Percentiles rank a stretch among this genome's conserved stretches.
These are phyloP conservation scores for Ottelia alismoides DNA, from an alignment of 106 monocot species.

Conservation along the genomic window DNA sequence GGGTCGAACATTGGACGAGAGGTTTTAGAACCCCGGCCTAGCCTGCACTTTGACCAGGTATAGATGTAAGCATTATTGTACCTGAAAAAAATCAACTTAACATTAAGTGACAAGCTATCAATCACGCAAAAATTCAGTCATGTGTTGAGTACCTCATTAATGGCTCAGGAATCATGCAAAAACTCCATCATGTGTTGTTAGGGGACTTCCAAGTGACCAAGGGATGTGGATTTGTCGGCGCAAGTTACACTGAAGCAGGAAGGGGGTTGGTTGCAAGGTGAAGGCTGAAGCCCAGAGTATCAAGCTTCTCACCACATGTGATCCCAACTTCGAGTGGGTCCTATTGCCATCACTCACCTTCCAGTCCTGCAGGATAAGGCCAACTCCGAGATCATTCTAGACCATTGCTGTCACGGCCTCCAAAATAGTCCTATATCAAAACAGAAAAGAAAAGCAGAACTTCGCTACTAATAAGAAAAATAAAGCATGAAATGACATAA, in stretches of 20 bases:
- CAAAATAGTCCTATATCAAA: constrained; percentile 56
- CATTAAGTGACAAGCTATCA: too few species aligned
- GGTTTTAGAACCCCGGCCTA: too few species aligned
- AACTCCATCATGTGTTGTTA: too few species aligned
- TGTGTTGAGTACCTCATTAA: constrained; percentile 34
- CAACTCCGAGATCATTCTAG: constrained; percentile 45
- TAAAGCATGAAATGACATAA: neutral
- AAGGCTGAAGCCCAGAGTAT: constrained; percentile 29
- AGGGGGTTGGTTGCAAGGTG: constrained; percentile 20
- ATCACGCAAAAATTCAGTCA: neutral
- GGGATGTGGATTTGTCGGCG: constrained; percentile 2
- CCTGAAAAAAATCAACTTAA: too few species aligned
- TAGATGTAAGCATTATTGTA: neutral
- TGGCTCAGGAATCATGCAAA: too few species aligned
- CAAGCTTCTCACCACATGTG: constrained; percentile 18
- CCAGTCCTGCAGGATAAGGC: constrained; percentile 59
- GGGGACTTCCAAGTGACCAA: neutral
- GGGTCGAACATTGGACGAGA: too few species aligned
- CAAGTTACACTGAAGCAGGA: neutral
- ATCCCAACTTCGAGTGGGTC: constrained; percentile 61
- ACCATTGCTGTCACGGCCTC: constrained; percentile 72
- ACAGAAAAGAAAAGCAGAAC: neutral
- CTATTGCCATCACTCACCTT: constrained; percentile 66
- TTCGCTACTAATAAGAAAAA: neutral
- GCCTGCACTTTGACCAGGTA: too few species aligned